Evolutionary conservation across 805 yeast genomes (phyloP).

Genomic region (Barnettozyma populi): DNA sequence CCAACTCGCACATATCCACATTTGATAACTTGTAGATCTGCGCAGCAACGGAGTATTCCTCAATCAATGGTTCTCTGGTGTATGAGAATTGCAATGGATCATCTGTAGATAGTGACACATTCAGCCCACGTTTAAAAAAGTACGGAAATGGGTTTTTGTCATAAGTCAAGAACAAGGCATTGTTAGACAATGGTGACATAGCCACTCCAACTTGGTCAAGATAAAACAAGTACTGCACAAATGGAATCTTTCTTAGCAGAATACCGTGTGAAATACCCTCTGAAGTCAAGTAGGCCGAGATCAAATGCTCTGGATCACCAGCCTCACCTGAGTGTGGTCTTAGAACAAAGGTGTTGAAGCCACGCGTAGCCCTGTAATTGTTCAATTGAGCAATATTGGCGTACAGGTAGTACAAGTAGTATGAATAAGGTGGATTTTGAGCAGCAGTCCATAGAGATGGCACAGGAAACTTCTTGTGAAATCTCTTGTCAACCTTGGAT

Average conservation of each 20-base stretch:
- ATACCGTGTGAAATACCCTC: slow-evolving; percentile 97
- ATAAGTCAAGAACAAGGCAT: slow-evolving; percentile 90
- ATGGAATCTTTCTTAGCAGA: slow-evolving; percentile 86
- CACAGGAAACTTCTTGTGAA: slow-evolving; percentile 78
- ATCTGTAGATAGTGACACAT: slow-evolving; percentile 92
- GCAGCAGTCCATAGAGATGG: slow-evolving; percentile 76
- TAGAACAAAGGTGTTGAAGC: slow-evolving; percentile 84
- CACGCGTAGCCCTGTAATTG: slow-evolving; percentile 69
- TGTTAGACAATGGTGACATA: slow-evolving; percentile 96
- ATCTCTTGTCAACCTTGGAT: slow-evolving; percentile 80
- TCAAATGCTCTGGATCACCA: slow-evolving; percentile 98
- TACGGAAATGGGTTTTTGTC: slow-evolving; percentile 94
- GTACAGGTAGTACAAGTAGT: slow-evolving; percentile 83
- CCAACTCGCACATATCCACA: slow-evolving; percentile 97
- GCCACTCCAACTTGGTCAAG: slow-evolving; percentile 96
- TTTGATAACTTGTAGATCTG: slow-evolving; percentile 91
- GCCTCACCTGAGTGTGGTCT: slow-evolving; percentile 99
- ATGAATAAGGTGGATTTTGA: slow-evolving; percentile 95
- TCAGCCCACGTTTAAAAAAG: slow-evolving; percentile 89
- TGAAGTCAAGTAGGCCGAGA: slow-evolving; percentile 81
- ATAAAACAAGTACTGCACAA: slow-evolving; percentile 87
- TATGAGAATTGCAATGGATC: slow-evolving; percentile 97
- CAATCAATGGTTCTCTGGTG: slow-evolving; percentile 95
- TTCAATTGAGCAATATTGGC: slow-evolving; percentile 85
- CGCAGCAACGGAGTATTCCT: slow-evolving; percentile 97